phyloP scores from a whole-genome alignment of 805 yeast genomes.

The Saccharomycopsis schoenii region DNA sequence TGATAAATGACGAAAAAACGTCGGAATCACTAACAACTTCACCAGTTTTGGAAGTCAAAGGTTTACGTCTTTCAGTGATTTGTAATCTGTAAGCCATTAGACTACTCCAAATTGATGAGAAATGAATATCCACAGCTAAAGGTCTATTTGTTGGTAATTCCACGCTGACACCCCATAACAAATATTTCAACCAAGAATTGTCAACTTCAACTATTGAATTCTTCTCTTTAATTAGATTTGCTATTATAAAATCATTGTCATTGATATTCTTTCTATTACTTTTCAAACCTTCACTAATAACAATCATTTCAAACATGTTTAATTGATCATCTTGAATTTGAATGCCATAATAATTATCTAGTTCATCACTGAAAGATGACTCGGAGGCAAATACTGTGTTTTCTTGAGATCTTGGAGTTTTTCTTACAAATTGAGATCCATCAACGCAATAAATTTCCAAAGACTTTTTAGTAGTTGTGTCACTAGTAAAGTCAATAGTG shows the following conservation, averaged over 20 bases:
- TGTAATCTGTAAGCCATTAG: slow-evolving; percentile 41
- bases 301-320: slow-evolving; percentile 37
- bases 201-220: slow-evolving; percentile 8
- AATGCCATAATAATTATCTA: slow-evolving; percentile 39
- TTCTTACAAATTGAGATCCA: slow-evolving; percentile 27
- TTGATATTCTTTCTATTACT: slow-evolving; percentile 4
- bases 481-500: slow-evolving; percentile 12
- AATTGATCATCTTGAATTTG: slow-evolving; percentile 33
- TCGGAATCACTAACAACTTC: background rate
- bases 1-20: slow-evolving; percentile 23
- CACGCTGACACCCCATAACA: slow-evolving; percentile 23
- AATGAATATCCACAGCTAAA: slow-evolving; percentile 36
- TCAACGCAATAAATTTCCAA: slow-evolving; percentile 33
- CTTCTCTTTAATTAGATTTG: slow-evolving; percentile 9
- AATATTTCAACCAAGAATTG: slow-evolving; percentile 17
- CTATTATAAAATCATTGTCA: slow-evolving; percentile 21
- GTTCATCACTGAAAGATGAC: slow-evolving; percentile 46
- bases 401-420: slow-evolving; percentile 43
- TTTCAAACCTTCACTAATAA: slow-evolving; percentile 32
- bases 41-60: slow-evolving; percentile 29
- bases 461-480: slow-evolving; percentile 2
- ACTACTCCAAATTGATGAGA: slow-evolving; percentile 53
- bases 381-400: slow-evolving; percentile 32
- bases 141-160: slow-evolving; percentile 36
- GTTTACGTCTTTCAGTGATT: slow-evolving; percentile 18